phyloP scores from a whole-genome alignment of 2,329 filamentous ascomycete species.

The Colletotrichum sublineola region DNA sequence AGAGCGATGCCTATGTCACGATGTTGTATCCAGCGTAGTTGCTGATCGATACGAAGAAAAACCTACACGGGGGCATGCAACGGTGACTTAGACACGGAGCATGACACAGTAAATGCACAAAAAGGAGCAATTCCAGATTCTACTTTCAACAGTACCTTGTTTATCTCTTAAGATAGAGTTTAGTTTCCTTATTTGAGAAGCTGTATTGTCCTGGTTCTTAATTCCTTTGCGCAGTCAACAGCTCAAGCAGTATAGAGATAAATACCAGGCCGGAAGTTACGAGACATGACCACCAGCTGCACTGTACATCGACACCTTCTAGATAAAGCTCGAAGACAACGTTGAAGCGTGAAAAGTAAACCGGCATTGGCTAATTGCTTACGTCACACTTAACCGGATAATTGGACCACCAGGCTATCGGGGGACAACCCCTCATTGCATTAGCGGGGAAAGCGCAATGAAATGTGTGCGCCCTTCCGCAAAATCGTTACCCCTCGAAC shows the following conservation, averaged over 20 bases:
- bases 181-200: no score
- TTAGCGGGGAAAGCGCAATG: constrained; percentile 16
- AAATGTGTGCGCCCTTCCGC: constrained; percentile 36
- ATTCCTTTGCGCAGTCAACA: background rate
- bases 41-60: background rate
- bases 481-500: constrained; percentile 42
- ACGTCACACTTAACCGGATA: background rate
- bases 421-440: constrained; percentile 40
- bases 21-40: background rate
- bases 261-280: background rate
- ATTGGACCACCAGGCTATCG: constrained; percentile 4
- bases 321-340: background rate
- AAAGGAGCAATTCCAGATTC: background rate
- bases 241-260: background rate
- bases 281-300: background rate
- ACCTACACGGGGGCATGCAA: background rate
- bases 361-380: background rate
- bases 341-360: background rate
- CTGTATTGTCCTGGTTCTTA: no score
- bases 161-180: background rate
- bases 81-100: background rate
- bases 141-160: background rate
- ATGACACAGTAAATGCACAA: background rate
- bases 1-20: background rate
- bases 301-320: background rate